Base-by-base conservation (phyloP, 495 filamentous ascomycete genomes). In the Trichoderma orchidacearum region DNA sequence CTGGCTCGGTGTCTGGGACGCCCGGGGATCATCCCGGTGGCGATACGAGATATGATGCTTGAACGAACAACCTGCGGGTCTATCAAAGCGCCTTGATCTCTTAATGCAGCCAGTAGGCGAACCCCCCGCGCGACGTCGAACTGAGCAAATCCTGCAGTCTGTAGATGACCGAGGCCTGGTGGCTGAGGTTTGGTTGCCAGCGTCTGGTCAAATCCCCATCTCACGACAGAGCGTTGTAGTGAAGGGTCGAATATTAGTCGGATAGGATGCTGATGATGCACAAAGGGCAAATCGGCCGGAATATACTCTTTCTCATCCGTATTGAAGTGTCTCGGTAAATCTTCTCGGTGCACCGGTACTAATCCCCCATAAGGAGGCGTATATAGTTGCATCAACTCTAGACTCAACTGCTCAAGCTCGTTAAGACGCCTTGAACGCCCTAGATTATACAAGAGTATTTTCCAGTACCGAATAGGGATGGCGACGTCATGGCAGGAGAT, bases 361-460 rank as follows among this genome's bases (percentile, higher is more conserved):
- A 69, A 64, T 15, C 67, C 65, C 3, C 61, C 65, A 0, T 27
- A 34, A n/a, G 32, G 23, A 6, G 53, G 53, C 2, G 56, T n/a
- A 23, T 56, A 69, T 31, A 61, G 36, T 9, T 67, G 55, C 9
- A 64, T 62, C 31, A 70, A 30, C 29, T 64, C 63, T 23, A 65
- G 29, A 7, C 60, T 62, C 11, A 68, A 28, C 17, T 64, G 61
- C 27, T 65, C 61, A 4, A 72, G 50, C 15, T 73, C 68, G 4
- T 67, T 56, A 18, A 68, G 28, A 30, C 57, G 61, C 11, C 60
- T 38, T 35, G 62, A 60, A 27, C 69, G 65, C 15, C 63, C 53
- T 21, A 71, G 63, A 51, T 56, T 62, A 27, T 66, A 59, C n/a
- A 74, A 36, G 6, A 71, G 32, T 3, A 59, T 64, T 51, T 55